phyloP scores from a whole-genome alignment of 192 early-diverging fungal species.

The Coemansia sp. region DNA sequence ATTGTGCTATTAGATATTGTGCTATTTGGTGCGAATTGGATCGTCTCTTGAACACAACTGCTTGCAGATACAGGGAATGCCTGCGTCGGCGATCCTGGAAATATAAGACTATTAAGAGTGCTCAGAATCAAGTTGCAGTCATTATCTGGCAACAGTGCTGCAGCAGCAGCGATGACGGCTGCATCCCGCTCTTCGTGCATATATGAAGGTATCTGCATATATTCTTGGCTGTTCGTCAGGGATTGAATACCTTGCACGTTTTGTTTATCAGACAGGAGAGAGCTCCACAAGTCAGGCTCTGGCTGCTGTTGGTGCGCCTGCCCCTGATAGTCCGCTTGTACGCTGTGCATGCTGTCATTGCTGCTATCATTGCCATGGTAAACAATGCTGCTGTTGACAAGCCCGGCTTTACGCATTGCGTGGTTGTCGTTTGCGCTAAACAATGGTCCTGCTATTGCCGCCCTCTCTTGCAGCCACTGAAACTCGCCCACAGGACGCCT shows the following conservation, averaged over 20 bases:
- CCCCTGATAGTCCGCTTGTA: not conserved
- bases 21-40: not conserved
- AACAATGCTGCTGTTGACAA: not conserved
- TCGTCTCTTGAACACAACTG: not conserved
- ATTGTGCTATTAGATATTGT: not conserved
- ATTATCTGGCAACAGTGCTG: not conserved
- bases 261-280: not conserved
- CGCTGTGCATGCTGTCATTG: not conserved
- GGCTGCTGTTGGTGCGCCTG: not conserved
- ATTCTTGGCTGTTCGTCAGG: not conserved
- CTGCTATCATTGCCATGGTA: not conserved
- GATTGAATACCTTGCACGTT: not conserved
- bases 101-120: not conserved
- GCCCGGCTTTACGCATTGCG: not conserved
- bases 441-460: not conserved
- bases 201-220: not conserved
- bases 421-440: not conserved
- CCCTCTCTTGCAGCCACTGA: conserved; percentile 14
- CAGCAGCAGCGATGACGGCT: not conserved
- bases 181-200: not conserved
- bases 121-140: not conserved
- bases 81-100: no score
- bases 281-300: not conserved
- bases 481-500: conserved; percentile 12
- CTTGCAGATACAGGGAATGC: no score